A percentile compares a stretch with the other conserved stretches of the same genome.
Evolutionary conservation across 805 yeast species (phyloP).

Genomic region (Yarrowia yakushimensis): DNA sequence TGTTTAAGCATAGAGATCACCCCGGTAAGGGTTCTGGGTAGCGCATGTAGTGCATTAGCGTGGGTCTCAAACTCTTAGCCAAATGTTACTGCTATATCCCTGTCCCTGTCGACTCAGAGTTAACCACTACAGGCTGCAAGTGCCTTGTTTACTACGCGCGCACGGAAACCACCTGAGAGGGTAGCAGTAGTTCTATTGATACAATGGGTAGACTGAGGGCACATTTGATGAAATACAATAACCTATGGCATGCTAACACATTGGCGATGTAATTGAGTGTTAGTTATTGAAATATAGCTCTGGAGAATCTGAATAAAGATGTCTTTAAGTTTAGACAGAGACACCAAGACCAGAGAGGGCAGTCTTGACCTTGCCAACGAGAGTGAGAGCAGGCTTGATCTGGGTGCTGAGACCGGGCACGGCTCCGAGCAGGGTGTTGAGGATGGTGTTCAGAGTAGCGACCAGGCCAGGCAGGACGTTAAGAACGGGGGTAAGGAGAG

Average conservation of each 20-base stretch:
- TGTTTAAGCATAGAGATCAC: background rate
- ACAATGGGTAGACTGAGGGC: too few species aligned
- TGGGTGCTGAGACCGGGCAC: background rate
- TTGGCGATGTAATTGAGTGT: too few species aligned
- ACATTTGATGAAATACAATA: too few species aligned
- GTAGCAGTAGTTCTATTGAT: too few species aligned
- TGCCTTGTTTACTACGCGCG: too few species aligned
- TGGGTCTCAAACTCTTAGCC: background rate
- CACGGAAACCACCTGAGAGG: too few species aligned
- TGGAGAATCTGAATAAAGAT: background rate
- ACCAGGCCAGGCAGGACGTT: background rate
- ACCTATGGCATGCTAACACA: background rate
- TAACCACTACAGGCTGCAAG: too few species aligned
- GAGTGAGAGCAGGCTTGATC: background rate
- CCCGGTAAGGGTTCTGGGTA: background rate
- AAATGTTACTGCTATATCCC: background rate
- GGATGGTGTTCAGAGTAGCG: background rate
- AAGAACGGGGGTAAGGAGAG: background rate
- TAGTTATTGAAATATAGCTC: background rate
- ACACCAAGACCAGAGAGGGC: background rate
- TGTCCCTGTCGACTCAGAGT: background rate
- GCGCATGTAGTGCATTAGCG: slow-evolving; percentile 8
- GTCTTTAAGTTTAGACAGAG: background rate
- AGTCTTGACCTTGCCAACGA: background rate
- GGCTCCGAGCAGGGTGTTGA: background rate